Evolutionary conservation across 805 yeast species (phyloP), one percentile per base, ranked within the genome.

Genomic region (Candida jianshihensis): DNA sequence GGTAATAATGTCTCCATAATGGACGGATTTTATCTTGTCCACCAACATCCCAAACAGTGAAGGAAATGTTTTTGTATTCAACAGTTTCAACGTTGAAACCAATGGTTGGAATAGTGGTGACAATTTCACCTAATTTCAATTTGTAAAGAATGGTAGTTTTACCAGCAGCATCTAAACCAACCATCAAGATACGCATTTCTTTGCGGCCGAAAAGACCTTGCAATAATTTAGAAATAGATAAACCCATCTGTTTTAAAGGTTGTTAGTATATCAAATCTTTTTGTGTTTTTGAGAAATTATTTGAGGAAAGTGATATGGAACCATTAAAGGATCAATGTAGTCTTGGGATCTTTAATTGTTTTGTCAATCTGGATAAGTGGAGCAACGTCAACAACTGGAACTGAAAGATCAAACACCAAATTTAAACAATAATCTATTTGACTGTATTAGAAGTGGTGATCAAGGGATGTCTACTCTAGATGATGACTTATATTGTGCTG

Each of bases 21-120:
- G 97, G 96, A 72, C 97, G 85, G 60, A 90, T 90, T 71, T 89
- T 89, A 68, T 88, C 96, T 74, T 90, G 97, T 78, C 97, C 97
- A 83, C 97, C 97, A 54, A 89, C 96, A 78, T 90, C 97, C 97
- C 97, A 88, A 48, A 88, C 96, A 42, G 96, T 87, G 71, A 88
- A 88, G 30, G 95, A 82, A 66, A 88, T 86, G 80, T 88, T 88
- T 73, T 88, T 88, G 75, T 88, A 87, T 73, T 88, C 96, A 57
- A 88, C 96, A 44, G 96, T 88, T 70, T 88, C 97, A 53, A 88
- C 97, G 65, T 88, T 88, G 80, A 88, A 88, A 58, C 97, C 96
- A 65, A 88, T 87, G 50, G 96, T 88, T 66, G 96, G 96, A 59
- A 87, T 88, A 35, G 96, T 88, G 56, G 95, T 87, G 59, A 88